These are phyloP conservation scores for Phoma sp. DNA, from an alignment of 2,329 filamentous ascomycete species.

Conservation along the genomic window DNA sequence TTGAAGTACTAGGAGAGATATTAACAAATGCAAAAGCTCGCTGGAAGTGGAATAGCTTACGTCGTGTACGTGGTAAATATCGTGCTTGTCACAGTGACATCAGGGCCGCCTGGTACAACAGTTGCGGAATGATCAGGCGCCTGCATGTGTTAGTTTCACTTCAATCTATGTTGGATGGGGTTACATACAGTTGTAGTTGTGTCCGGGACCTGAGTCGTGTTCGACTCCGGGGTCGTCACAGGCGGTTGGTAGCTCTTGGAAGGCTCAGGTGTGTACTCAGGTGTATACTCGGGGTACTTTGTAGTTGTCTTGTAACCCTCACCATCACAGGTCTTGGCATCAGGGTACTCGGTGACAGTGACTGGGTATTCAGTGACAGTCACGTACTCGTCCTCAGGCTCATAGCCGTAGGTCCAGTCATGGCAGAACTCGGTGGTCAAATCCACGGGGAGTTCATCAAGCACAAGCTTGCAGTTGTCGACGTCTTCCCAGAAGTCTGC, in stretches of 20 bases:
- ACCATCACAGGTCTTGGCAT: constrained; percentile 11
- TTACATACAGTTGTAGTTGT: not conserved
- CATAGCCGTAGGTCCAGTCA: constrained; percentile 8
- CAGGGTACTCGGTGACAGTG: constrained; percentile 15
- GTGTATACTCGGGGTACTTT: constrained; percentile 7
- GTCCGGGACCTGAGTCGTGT: not conserved
- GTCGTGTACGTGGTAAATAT: constrained; percentile 8
- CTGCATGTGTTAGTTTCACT: not conserved
- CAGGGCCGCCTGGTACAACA: not conserved
- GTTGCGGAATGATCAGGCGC: constrained; percentile 4
- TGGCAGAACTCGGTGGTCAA: constrained; percentile 11
- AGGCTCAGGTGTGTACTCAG: not conserved
- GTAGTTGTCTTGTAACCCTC: constrained; percentile 11
- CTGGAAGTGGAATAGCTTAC: not conserved
- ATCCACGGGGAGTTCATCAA: constrained; percentile 10
- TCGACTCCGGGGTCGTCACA: no score
- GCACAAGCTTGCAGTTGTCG: constrained; percentile 17
- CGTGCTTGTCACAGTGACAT: constrained; percentile 16
- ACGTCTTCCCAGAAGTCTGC: constrained; percentile 19
- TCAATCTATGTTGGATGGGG: not conserved
- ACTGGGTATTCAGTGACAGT: constrained; percentile 6
- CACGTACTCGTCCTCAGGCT: constrained; percentile 3
- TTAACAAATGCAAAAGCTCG: not conserved
- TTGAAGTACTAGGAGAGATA: not conserved
- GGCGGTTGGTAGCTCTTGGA: not conserved